Evolutionary conservation across 2,329 filamentous ascomycete genomes (phyloP).

Genomic region (Aulographum hederae): DNA sequence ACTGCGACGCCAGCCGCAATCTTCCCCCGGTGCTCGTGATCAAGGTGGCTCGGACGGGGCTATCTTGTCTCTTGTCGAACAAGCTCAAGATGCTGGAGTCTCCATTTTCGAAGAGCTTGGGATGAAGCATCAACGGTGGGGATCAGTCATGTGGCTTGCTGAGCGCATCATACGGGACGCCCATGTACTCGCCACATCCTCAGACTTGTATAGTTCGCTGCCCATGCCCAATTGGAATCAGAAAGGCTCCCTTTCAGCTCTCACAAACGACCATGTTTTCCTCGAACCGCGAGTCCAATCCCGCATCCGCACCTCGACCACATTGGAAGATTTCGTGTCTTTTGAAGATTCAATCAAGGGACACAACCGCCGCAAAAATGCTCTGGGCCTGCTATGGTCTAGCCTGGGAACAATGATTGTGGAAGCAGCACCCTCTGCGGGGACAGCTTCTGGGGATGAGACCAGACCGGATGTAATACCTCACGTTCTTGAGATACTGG

Average conservation of each 20-base stretch:
- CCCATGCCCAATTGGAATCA: neutral
- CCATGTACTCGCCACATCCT: neutral
- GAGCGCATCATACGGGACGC: slow-evolving; percentile 7
- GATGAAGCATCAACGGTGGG: slow-evolving; percentile 21
- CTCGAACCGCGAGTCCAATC: neutral
- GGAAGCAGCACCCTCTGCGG: slow-evolving; percentile 10
- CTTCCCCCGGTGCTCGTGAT: neutral
- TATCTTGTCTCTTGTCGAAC: neutral
- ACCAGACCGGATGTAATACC: slow-evolving; percentile 26
- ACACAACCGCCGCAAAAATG: slow-evolving; percentile 6
- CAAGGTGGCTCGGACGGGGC: neutral
- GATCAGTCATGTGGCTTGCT: slow-evolving; percentile 25
- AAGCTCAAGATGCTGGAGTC: slow-evolving; percentile 9
- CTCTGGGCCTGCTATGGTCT: slow-evolving; percentile 26
- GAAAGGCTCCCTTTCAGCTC: neutral
- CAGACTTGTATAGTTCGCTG: neutral
- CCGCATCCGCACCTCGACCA: neutral
- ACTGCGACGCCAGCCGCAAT: neutral
- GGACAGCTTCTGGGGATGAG: slow-evolving; percentile 7
- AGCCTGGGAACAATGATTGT: slow-evolving; percentile 28
- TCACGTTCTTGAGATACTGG: slow-evolving; percentile 28
- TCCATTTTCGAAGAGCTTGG: slow-evolving; percentile 23
- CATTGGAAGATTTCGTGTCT: neutral
- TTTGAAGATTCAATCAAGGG: too few relatives aligned
- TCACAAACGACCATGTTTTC: neutral